A percentile compares a stretch with the other conserved stretches of the same genome.
phyloP scores from a whole-genome alignment of 2,329 filamentous ascomycete species.

The Cephalotrichum gorgonifer region DNA sequence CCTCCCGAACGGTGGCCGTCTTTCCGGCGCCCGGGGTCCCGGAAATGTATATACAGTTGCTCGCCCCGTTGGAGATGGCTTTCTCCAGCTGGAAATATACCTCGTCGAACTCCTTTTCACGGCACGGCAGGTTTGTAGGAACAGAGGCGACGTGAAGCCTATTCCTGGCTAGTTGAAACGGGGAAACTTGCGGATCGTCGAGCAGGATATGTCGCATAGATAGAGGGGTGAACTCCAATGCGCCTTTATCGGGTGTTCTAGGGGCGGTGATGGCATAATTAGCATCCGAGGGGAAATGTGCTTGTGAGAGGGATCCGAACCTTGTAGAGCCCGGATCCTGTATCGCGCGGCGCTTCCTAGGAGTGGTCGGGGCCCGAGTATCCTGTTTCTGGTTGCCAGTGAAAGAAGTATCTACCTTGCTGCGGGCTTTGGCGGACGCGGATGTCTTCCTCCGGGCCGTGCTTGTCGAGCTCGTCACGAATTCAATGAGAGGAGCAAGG shows the following conservation, averaged over 20 bases:
- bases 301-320: background rate
- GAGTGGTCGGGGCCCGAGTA: background rate
- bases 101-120: constrained; percentile 81
- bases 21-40: constrained; percentile 98
- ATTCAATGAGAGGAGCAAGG: constrained; percentile 54
- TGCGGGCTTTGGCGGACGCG: background rate
- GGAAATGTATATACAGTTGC: constrained; percentile 97
- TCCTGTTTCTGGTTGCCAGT: background rate
- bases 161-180: constrained; percentile 82
- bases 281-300: background rate
- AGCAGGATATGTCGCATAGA: constrained; percentile 77
- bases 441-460: constrained; percentile 34
- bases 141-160: constrained; percentile 91
- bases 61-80: constrained; percentile 85
- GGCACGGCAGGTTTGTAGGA: constrained; percentile 77
- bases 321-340: background rate
- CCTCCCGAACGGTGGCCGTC: constrained; percentile 92
- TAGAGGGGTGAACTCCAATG: constrained; percentile 90
- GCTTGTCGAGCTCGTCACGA: constrained; percentile 64
- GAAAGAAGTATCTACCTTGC: background rate
- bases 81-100: constrained; percentile 92
- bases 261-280: background rate
- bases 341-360: background rate
- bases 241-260: constrained; percentile 36
- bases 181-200: constrained; percentile 64